These are phyloP conservation scores for Barbatosphaeria neglecta DNA, from an alignment of 495 filamentous ascomycete genomes.

Conservation along the genomic window DNA sequence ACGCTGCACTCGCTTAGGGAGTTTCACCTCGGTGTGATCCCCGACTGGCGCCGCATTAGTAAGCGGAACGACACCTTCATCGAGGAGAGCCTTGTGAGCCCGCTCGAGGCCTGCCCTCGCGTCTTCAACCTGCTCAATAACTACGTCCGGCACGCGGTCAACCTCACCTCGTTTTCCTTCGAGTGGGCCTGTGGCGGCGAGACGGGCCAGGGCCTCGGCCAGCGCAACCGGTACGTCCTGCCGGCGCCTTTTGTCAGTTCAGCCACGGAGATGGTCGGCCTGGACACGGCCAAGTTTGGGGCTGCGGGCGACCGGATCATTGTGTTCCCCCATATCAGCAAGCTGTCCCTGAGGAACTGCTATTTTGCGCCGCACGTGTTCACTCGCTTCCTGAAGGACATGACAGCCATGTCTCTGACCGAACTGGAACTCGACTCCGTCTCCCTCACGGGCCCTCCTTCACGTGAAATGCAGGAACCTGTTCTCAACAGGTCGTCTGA, in stretches of 20 bases:
- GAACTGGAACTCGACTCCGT: conserved; percentile 31
- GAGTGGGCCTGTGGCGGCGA: conserved; percentile 49
- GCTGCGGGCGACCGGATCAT: conserved; percentile 6
- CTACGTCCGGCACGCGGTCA: conserved; percentile 21
- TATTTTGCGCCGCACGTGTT: conserved; percentile 33
- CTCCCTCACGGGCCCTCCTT: conserved; percentile 26
- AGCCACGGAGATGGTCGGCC: conserved; percentile 31
- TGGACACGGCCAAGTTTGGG: conserved; percentile 16
- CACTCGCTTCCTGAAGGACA: conserved; percentile 11
- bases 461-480: background rate
- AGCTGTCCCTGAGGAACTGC: conserved; percentile 47
- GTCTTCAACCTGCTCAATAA: conserved; percentile 33
- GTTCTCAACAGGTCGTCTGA: background rate
- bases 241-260: conserved; percentile 35
- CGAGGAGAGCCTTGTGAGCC: conserved; percentile 23
- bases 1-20: conserved; percentile 28
- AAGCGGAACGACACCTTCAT: conserved; percentile 26
- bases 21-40: conserved; percentile 36
- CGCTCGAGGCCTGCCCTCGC: conserved; percentile 25
- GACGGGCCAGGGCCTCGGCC: conserved; percentile 36
- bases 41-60: conserved; percentile 39
- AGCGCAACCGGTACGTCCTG: conserved; percentile 39
- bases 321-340: conserved; percentile 31
- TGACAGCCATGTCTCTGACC: conserved; percentile 13
- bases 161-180: conserved; percentile 38